Conservation (phyloP, 495 filamentous ascomycete species). For the Penicillium herquei region DNA sequence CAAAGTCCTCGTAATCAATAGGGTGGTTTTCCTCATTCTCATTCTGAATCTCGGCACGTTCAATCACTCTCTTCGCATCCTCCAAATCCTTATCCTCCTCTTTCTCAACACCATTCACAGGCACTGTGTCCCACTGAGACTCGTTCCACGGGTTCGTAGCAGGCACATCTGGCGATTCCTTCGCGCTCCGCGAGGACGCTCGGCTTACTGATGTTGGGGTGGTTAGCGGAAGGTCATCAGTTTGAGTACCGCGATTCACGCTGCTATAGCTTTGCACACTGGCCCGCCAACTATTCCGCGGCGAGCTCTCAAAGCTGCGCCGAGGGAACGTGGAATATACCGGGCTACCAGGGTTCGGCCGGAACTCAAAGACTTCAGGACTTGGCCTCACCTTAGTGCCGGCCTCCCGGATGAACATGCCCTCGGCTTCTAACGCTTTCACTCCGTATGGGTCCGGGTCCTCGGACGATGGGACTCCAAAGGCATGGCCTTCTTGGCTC, state of each 20-base stretch:
- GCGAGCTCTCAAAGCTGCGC: slow-evolving; percentile 62
- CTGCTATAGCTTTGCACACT: slow-evolving; percentile 67
- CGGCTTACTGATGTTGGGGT: slow-evolving; percentile 38
- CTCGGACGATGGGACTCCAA: slow-evolving; percentile 71
- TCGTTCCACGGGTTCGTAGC: slow-evolving; percentile 18
- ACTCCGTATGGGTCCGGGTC: slow-evolving; percentile 90
- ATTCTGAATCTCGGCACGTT: neutral
- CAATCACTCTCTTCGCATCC: slow-evolving; percentile 3
- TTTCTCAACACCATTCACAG: slow-evolving; percentile 28
- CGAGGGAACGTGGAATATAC: slow-evolving; percentile 66
- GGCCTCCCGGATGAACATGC: slow-evolving; percentile 83
- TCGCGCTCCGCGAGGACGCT: slow-evolving; percentile 45
- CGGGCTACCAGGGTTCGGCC: slow-evolving; percentile 72
- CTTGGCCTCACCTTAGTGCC: slow-evolving; percentile 66
- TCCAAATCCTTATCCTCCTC: slow-evolving; percentile 1
- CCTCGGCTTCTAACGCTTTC: slow-evolving; percentile 77
- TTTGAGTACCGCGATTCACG: slow-evolving; percentile 58
- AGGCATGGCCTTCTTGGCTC: slow-evolving; percentile 42
- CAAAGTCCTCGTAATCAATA: slow-evolving; percentile 31
- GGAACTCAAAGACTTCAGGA: slow-evolving; percentile 76
- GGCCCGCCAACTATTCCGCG: slow-evolving; percentile 60
- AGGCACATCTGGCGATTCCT: slow-evolving; percentile 42
- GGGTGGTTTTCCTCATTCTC: slow-evolving; percentile 6
- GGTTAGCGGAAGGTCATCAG: slow-evolving; percentile 54
- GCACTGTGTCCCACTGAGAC: slow-evolving; percentile 31